These are phyloP conservation scores for Sechiopsis laciniata DNA, from an alignment of 306 rosid species.

Conservation along the genomic window DNA sequence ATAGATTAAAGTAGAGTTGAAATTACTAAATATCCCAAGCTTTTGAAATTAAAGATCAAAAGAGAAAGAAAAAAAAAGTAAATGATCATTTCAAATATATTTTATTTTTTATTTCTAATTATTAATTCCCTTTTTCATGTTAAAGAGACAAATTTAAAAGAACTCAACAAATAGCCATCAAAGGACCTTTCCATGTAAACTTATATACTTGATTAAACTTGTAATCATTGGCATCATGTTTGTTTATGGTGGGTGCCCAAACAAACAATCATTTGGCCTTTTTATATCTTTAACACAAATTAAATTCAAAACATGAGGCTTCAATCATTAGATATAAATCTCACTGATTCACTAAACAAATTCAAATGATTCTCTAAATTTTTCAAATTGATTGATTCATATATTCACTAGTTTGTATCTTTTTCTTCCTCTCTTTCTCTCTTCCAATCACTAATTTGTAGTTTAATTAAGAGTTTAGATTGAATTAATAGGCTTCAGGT, in stretches of 20 bases:
- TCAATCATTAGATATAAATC: constrained; percentile 15
- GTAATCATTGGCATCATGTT: constrained; percentile 20
- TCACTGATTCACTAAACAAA: too few relatives aligned
- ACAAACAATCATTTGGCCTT: constrained; percentile 39
- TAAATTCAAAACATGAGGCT: constrained; percentile 13
- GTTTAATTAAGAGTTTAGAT: constrained; percentile 4
- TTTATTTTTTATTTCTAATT: neutral
- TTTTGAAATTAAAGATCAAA: neutral
- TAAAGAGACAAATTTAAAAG: constrained; percentile 10
- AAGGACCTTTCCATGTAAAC: constrained; percentile 48
- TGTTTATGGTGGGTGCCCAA: constrained; percentile 30
- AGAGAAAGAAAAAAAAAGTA: neutral
- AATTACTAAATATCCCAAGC: neutral
- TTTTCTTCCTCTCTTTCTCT: neutral
- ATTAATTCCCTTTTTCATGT: neutral
- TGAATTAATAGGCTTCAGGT: neutral
- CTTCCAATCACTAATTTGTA: constrained; percentile 14
- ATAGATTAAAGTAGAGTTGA: neutral
- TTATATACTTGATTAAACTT: constrained; percentile 24
- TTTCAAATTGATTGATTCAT: neutral
- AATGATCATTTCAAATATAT: too few relatives aligned
- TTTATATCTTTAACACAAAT: constrained; percentile 24
- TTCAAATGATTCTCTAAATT: neutral
- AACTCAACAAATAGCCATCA: neutral
- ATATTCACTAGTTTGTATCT: constrained; percentile 3